Evolutionary conservation across 2,329 filamentous ascomycete genomes (phyloP), one percentile per base, ranked within the genome.

Genomic region (Trichoderma sp.): DNA sequence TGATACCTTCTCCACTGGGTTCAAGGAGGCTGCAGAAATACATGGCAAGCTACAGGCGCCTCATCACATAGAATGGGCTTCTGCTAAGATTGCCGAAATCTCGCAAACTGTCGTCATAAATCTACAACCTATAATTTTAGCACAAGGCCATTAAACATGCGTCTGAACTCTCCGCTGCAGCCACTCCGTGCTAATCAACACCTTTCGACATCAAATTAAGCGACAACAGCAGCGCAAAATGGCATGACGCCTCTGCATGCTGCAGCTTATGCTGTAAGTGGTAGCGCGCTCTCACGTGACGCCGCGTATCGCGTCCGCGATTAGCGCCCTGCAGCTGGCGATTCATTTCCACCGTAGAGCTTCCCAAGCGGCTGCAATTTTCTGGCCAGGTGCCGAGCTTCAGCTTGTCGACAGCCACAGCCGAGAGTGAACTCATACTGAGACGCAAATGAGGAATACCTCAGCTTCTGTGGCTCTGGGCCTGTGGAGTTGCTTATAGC

Each of bases 271-370:
- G 1, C 33, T 61, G 29, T 55, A 29, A 24, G 63, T 47, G 55
- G 35, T 58, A 37, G 80, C 78, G 75, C 77, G 78, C 16, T 14
- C 14, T 73, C 79, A 81, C 79, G 79, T 81, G 79, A 72, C 2
- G 5, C 11, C 76, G 78, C 73, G 79, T 70, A 62, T 72, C 79
- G 79, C 75, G 76, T 76, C 74, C 63, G 37, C 55, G 65, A 55
- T 31, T 40, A 40, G 37, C 37, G 37, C 37, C 14, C 37, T 35
- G 33, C 33, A 14, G 33, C 33, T 35, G 19, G 19, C 40, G 2
- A 7, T n/a, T 43, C 40, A 43, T 43, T 19, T 43, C 40, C 40
- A 43, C 19, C 58, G 57, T n/a, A 8, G 21, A 21, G 40, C 40
- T 19, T 40, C 57, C 31, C 57, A 27, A 43, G 57, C 57, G 43